Evolutionary conservation across 257 asterid genomes (phyloP), one percentile per base, ranked within the genome.

Genomic region (Solanum medicagineum): DNA sequence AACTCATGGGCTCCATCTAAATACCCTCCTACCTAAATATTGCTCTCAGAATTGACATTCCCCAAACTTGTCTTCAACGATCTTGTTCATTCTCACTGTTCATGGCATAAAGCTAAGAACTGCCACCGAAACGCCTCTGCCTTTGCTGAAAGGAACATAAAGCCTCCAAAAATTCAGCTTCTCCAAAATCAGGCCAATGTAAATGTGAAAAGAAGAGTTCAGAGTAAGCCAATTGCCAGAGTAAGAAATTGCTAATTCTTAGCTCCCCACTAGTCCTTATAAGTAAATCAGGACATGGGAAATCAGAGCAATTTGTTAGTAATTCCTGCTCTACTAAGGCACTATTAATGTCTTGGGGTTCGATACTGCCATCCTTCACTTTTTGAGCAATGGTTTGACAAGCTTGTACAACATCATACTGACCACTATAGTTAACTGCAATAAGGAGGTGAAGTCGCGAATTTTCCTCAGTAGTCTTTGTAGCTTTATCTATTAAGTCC

Each of bases 171-270:
- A 90, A 90, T 74, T 93, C 94, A 1, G 84, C 81, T 80, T 91
- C 94, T 55, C 93, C 94, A 83, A 93, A 92, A 84, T 93, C 97
- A 49, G 94, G 97, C 94, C 93, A 93, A 19, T 77, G 90, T 17
- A 91, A 84, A 73, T 86, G 19, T 3, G 89, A 63, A 80, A 93
- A 91, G 82, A 85, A 88, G 10, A 92, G 87, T 81, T 93, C 95
- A 15, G 95, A 87, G 75, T 91, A 93, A 14, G 96, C 96, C 83
- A 92, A 87, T 88, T 93, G 97, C 97, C 97, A 92, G 53, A 93
- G 84, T 44, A 92, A 86, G 88, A 93, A 92, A 85, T 93, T 93
- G 77, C 97, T 91, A 75, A 93, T 84, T 71, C 96, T 89, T 47
- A 85, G 87, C 89, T 93, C 97, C 6, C 95, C 97, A 83, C 97